phyloP scores from a whole-genome alignment of 768 basidiomycete species.

The Podaxis sp. region DNA sequence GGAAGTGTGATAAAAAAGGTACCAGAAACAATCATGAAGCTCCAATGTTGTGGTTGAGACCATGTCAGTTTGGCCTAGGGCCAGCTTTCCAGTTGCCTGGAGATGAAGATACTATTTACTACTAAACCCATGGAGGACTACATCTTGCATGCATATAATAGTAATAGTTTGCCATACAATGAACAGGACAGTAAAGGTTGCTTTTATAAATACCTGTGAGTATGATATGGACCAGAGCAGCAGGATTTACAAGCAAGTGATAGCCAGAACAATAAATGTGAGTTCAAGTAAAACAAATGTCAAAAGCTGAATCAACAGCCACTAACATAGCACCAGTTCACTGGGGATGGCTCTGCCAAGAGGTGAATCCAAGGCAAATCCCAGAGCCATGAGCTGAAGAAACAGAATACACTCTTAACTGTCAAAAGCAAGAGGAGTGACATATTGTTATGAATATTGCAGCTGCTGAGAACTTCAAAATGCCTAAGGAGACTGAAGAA shows the following conservation, averaged over 20 bases:
- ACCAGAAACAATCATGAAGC: neutral
- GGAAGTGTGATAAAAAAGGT: neutral
- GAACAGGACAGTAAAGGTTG: conserved; percentile 2
- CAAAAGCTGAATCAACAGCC: neutral
- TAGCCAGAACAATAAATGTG: neutral
- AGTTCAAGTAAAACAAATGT: neutral
- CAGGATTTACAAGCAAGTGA: neutral
- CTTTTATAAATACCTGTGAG: neutral
- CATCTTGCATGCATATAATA: neutral
- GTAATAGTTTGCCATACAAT: conserved; percentile 2
- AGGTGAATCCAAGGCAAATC: neutral
- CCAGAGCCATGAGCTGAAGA: neutral
- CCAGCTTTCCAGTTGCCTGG: neutral
- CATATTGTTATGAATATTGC: too few relatives aligned
- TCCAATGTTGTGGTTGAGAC: neutral
- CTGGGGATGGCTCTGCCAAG: neutral
- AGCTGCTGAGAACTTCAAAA: too few relatives aligned
- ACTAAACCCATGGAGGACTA: neutral
- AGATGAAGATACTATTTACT: neutral
- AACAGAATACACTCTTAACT: neutral
- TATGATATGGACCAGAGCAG: neutral
- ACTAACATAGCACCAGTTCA: neutral
- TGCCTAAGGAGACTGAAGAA: too few relatives aligned
- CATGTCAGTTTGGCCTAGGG: neutral
- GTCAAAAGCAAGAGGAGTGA: too few relatives aligned